phyloP scores from a whole-genome alignment of 176 grass and related monocot species.

The Thalia dealbata region DNA sequence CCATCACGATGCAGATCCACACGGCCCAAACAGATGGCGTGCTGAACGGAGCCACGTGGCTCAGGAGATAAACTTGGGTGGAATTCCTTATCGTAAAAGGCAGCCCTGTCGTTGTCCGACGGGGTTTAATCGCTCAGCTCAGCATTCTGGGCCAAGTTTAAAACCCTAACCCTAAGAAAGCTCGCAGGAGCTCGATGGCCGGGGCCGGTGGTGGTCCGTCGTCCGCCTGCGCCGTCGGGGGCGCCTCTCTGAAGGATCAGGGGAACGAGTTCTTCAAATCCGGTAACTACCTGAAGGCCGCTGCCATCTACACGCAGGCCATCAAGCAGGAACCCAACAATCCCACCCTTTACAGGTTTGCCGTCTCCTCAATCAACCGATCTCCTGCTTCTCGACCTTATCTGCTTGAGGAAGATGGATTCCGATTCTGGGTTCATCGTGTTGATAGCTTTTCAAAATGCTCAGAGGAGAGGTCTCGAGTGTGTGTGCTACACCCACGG shows the following conservation, averaged over 20 bases:
- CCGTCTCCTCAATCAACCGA: too few species aligned
- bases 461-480: too few species aligned
- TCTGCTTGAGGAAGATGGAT: neutral
- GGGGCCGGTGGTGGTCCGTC: conserved; percentile 13
- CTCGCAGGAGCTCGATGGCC: neutral
- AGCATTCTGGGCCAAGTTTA: neutral
- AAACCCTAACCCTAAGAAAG: conserved; percentile 5
- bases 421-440: neutral
- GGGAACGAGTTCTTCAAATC: conserved; percentile 93
- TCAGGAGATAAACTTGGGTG: too few species aligned
- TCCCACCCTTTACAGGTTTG: conserved; percentile 71
- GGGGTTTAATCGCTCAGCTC: neutral
- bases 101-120: neutral
- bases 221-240: conserved; percentile 24
- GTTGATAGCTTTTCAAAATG: too few species aligned
- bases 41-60: too few species aligned
- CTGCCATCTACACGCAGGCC: conserved; percentile 87
- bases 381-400: neutral
- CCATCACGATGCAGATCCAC: too few species aligned
- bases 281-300: conserved; percentile 83
- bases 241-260: conserved; percentile 60
- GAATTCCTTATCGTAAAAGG: neutral
- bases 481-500: too few species aligned
- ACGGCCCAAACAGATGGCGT: too few species aligned
- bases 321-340: conserved; percentile 88